Percentiles rank a stretch among this genome's conserved stretches.
Evolutionary conservation across 23 red algal species (phyloP).

Genomic region (Chondrus crispus): DNA sequence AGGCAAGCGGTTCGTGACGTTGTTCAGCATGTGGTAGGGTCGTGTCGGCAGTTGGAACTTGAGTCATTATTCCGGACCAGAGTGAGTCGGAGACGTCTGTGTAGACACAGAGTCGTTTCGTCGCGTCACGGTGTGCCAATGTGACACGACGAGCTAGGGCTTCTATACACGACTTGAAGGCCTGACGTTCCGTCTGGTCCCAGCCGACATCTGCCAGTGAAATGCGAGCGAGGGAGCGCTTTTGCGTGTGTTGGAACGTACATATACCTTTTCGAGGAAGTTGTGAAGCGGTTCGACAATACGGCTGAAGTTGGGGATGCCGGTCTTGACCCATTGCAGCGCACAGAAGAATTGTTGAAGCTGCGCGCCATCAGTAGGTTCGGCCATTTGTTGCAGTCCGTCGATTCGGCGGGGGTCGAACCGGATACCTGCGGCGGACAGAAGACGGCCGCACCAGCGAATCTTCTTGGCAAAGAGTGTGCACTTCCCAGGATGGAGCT

Average conservation of each 20-base stretch:
- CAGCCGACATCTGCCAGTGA: background rate
- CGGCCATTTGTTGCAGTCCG: background rate
- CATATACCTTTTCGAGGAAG: background rate
- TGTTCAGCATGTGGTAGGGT: background rate
- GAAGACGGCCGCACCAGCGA: conserved; percentile 15
- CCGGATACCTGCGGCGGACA: background rate
- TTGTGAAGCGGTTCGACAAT: background rate
- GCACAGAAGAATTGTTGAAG: conserved; percentile 40
- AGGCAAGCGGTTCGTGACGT: conserved; percentile 26
- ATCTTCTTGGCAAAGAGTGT: background rate
- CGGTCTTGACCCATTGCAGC: background rate
- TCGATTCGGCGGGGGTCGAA: background rate
- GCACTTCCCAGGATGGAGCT: background rate
- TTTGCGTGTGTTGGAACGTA: background rate
- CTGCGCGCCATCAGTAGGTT: background rate
- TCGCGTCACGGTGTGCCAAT: background rate
- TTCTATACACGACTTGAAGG: background rate
- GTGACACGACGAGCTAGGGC: background rate
- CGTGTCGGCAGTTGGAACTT: background rate
- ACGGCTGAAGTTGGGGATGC: background rate
- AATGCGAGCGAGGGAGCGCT: background rate
- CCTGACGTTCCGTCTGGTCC: background rate
- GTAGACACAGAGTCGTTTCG: background rate
- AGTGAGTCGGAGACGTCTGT: background rate
- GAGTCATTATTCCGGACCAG: conserved; percentile 11